These are phyloP conservation scores for Tylopilus vinaceipallidus DNA, from an alignment of 768 basidiomycete species.

Conservation along the genomic window DNA sequence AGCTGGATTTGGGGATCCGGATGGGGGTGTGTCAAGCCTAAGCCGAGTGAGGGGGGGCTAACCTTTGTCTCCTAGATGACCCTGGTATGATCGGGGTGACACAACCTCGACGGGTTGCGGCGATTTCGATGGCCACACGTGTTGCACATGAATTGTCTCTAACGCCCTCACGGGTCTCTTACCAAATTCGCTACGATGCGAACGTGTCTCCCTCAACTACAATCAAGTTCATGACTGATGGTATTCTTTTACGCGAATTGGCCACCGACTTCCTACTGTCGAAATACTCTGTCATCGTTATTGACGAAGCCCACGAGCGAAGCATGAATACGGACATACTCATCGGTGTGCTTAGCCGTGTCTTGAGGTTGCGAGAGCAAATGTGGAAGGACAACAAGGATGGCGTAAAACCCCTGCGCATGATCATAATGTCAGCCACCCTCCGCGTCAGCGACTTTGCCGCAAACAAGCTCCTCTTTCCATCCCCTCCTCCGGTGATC, in stretches of 20 bases:
- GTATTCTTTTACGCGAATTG: conserved; percentile 90
- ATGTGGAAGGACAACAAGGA: conserved; percentile 82
- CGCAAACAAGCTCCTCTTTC: conserved; percentile 79
- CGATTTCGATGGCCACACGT: conserved; percentile 92
- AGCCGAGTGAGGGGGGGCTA: not conserved
- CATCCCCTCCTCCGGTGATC: conserved; percentile 85
- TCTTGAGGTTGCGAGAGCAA: conserved; percentile 84
- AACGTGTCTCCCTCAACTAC: conserved; percentile 86
- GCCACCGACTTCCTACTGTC: conserved; percentile 90
- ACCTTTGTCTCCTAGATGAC: conserved; percentile 60
- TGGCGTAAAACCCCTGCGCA: conserved; percentile 77
- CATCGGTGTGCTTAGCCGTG: conserved; percentile 94
- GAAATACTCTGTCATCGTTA: conserved; percentile 91
- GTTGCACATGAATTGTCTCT: conserved; percentile 93
- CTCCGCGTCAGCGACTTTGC: conserved; percentile 91
- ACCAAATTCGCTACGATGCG: conserved; percentile 97
- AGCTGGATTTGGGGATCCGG: conserved; percentile 85
- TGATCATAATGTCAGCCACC: conserved; percentile 99
- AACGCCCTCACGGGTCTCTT: conserved; percentile 78
- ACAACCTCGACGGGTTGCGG: conserved; percentile 95
- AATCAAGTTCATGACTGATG: conserved; percentile 99
- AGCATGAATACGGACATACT: conserved; percentile 98
- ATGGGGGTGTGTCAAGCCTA: conserved; percentile 57
- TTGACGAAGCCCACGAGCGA: conserved; percentile 97
- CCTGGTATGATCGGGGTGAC: conserved; percentile 98